Conservation (phyloP, 768 basidiomycete genomes). For the Trametes meyenii region DNA sequence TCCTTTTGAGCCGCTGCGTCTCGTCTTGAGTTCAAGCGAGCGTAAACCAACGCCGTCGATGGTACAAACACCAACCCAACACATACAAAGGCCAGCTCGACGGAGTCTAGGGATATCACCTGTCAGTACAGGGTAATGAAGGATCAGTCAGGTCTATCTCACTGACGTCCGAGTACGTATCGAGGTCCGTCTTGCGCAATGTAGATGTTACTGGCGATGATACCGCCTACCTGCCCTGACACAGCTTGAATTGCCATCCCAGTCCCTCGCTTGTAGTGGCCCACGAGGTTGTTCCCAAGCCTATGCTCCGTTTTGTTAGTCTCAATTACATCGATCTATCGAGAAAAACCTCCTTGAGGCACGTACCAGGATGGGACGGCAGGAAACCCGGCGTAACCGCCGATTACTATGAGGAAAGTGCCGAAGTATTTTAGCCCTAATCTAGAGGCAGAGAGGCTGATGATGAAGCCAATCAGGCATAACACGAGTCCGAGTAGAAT, state of each 20-base stretch:
- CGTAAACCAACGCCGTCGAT: slow-evolving; percentile 52
- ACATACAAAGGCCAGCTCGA: slow-evolving; percentile 50
- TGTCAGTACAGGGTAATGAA: too few relatives aligned
- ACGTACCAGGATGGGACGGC: slow-evolving; percentile 54
- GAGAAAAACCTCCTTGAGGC: slow-evolving; percentile 8
- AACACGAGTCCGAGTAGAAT: slow-evolving; percentile 53
- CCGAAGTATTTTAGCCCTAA: slow-evolving; percentile 71
- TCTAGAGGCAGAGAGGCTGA: slow-evolving; percentile 59
- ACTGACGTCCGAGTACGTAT: slow-evolving; percentile 67
- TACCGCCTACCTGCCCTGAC: slow-evolving; percentile 66
- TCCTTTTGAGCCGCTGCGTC: slow-evolving; percentile 45
- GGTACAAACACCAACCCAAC: slow-evolving; percentile 60
- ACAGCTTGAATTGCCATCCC: slow-evolving; percentile 72
- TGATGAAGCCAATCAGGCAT: slow-evolving; percentile 60
- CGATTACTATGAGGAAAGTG: slow-evolving; percentile 68
- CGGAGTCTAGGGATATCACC: not conserved
- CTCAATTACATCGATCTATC: slow-evolving; percentile 46
- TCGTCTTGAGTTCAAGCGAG: slow-evolving; percentile 54
- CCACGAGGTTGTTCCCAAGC: slow-evolving; percentile 63
- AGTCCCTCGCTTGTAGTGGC: slow-evolving; percentile 74
- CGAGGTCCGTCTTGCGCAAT: slow-evolving; percentile 59
- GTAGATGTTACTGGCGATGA: slow-evolving; percentile 66
- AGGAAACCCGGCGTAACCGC: slow-evolving; percentile 62
- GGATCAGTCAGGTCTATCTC: too few relatives aligned
- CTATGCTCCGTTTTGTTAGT: slow-evolving; percentile 61